Base-by-base conservation (phyloP, 1,284 basidiomycete genomes). In the Salmacisia buchloeana region DNA sequence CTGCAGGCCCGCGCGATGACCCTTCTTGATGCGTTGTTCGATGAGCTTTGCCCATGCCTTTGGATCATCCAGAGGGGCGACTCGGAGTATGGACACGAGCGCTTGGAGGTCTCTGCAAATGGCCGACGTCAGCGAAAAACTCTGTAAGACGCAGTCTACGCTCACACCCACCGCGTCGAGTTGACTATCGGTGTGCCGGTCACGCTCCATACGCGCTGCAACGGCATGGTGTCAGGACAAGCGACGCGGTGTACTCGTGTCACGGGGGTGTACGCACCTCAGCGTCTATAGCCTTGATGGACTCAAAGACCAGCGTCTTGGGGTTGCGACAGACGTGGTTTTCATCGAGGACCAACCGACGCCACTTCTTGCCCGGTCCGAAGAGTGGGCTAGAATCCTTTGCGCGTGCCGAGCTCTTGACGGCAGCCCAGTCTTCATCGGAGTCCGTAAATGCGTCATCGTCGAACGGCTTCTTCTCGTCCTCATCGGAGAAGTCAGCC, bases 161-260 rank as follows among this genome's bases (percentile, higher is more conserved):
- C 82, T 85, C 3, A 86, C 29, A 54, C 27, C 34, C 29, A 54
- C 49, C 49, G 27, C 15, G 89, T 31, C 10, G 89, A 88, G 71
- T 94, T 94, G 65, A 94, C 89, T 65, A 94, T 93, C 0, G 92
- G 92, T 3, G 92, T 94, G 39, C 91, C 91, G 21, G 86, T 88
- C 41, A 92, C 81, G 5, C 87, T 67, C 75, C 74, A 74, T 34
- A 36, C n/a, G 38, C 59, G 61, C 46, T 54, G 27, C 6, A n/a
- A 29, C 5, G 23, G 3, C 18, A 43, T 3, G 23, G 39, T 5
- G 39, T 43, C 39, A 43, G 39, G n/a, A n/a, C 5, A 18, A 43
- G 5, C 18, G 4, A 43, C 23, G 18, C 39, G 15, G 6, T 21
- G 15, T 21, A 4, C 5, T 43, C 18, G 5, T 18, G 27, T 10